A percentile compares a stretch with the other conserved stretches of the same genome.
Evolutionary conservation across 768 basidiomycete species (phyloP).

Genomic region (Boletus edulis): DNA sequence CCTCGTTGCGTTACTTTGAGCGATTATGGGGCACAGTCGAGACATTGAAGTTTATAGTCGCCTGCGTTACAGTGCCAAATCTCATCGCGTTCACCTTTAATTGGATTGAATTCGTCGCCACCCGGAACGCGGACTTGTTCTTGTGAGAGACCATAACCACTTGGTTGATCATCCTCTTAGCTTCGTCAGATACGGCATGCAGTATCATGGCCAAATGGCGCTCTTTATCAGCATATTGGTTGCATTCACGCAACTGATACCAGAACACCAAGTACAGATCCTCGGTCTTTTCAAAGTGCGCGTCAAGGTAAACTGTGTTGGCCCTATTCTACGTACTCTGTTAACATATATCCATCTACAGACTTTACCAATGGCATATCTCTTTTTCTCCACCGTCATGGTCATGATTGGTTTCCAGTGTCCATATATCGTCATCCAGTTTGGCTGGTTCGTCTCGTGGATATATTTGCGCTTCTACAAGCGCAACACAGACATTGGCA

Average conservation of each 20-base stretch:
- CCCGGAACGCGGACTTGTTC: conserved; percentile 71
- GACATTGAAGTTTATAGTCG: conserved; percentile 79
- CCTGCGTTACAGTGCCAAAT: conserved; percentile 78
- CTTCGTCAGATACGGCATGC: conserved; percentile 70
- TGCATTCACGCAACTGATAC: conserved; percentile 96
- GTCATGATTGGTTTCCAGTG: conserved; percentile 82
- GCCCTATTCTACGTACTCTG: background rate
- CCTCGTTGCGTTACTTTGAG: conserved; percentile 88
- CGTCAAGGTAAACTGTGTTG: conserved; percentile 68
- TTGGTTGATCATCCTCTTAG: conserved; percentile 10
- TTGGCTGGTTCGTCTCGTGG: conserved; percentile 98
- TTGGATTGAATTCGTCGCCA: conserved; percentile 78
- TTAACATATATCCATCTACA: conserved; percentile 32
- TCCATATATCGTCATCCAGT: conserved; percentile 93
- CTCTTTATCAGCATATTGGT: conserved; percentile 88
- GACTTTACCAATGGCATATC: conserved; percentile 92
- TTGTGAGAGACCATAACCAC: conserved; percentile 51
- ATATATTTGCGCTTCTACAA: conserved; percentile 97
- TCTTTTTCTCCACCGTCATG: conserved; percentile 85
- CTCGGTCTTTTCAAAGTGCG: conserved; percentile 80
- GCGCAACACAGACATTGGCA: conserved; percentile 66
- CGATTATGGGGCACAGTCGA: conserved; percentile 91
- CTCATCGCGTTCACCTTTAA: conserved; percentile 85
- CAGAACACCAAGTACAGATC: conserved; percentile 96
- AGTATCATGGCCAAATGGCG: conserved; percentile 91